Base-by-base conservation (phyloP, 106 monocot species). In the Dactylorhiza incarnata region DNA sequence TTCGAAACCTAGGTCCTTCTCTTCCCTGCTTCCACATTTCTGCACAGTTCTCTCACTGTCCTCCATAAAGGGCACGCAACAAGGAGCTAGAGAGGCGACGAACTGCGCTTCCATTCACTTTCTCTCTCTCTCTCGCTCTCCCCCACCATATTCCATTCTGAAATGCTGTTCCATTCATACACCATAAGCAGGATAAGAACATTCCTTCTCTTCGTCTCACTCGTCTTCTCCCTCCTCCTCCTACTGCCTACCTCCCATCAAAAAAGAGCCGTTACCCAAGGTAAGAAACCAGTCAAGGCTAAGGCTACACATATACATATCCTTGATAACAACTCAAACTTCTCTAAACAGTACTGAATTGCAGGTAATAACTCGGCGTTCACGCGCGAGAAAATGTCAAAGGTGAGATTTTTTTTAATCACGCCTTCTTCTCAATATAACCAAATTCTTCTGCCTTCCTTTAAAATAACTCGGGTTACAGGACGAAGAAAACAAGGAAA, bases 361-460 rank as follows among this genome's bases (percentile, higher is more conserved):
- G 44, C 76, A 66, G 76, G 67, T 9, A 77, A 23, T 9, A 77
- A 23, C 5, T 48, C 48, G 26, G 7, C 16, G 25, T 49, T 51
- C 20, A 65, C 16, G 5, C 63, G 26, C 46, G 14, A 68, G 68
- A 37, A 51, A 17, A 3, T 51, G 3, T 29, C 37, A 43, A 66
- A 77, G 76, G 66, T 73, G 74, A 74, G 55, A 53, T 74, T 61
- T 74, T 74, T 6, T 74, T 74, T 6, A 16, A 3, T 11, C 3
- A 2, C 5, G 7, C 43, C 55, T 17, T 52, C 55, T 10, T 6
- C 55, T 55, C 51, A 25, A 37, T 9, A 17, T 44, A 10, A 48
- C 25, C 50, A 48, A 6, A 5, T 55, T 44, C 7, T 55, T 44
- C 7, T 3, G 4, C 16, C 10, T 14, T 53, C 15, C 6, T 6